A percentile compares a stretch with the other conserved stretches of the same genome.
These are phyloP conservation scores for Phalaenopsis hybrid DNA, from an alignment of 116 monocot species.

Conservation along the genomic window DNA sequence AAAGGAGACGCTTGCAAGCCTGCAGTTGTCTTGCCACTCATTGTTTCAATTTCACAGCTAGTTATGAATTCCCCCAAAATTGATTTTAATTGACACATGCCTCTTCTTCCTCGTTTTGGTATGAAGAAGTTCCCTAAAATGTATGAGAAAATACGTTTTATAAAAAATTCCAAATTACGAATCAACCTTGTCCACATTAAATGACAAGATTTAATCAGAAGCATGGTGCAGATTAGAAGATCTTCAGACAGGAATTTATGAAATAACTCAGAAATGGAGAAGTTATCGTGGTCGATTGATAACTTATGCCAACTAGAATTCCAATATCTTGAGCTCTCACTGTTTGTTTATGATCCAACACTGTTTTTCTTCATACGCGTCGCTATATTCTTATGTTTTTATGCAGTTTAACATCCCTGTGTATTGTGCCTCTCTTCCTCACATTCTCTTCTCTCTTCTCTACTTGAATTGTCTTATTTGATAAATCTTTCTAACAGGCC, in stretches of 20 bases:
- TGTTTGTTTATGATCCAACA: too few species aligned
- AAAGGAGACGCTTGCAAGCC: conserved; percentile 40
- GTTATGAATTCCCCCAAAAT: conserved; percentile 56
- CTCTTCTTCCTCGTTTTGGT: conserved; percentile 55
- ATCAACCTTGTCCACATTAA: background rate
- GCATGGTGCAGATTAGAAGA: background rate
- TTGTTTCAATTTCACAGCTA: conserved; percentile 55
- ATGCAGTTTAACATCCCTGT: background rate
- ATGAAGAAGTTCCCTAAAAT: conserved; percentile 59
- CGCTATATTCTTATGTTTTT: too few species aligned
- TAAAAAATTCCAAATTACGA: background rate
- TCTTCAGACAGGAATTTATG: background rate
- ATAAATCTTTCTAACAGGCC: too few species aligned
- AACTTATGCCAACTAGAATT: background rate
- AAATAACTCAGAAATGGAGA: background rate
- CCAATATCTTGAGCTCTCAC: background rate
- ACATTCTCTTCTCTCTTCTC: background rate
- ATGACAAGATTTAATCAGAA: background rate
- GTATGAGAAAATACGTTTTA: background rate
- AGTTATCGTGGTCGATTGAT: background rate
- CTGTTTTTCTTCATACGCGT: too few species aligned
- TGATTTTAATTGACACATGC: conserved; percentile 33
- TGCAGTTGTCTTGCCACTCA: conserved; percentile 25
- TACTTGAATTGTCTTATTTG: background rate
- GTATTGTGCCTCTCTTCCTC: background rate